Conservation (phyloP, 1,284 basidiomycete species). For the Exobasidium rhododendri region DNA sequence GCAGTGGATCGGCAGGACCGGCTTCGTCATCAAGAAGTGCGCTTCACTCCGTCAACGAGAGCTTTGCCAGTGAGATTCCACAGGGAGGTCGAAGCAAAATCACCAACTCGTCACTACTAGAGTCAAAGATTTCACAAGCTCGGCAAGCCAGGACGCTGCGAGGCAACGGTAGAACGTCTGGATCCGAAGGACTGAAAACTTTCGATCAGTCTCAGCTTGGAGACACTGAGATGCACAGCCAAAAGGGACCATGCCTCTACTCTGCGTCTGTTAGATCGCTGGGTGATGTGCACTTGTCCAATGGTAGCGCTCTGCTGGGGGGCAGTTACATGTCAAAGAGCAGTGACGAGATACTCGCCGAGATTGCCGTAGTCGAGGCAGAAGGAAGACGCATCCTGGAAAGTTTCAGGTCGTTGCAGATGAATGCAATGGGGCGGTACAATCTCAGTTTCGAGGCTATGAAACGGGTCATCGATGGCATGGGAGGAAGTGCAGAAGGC, state of each 20-base stretch:
- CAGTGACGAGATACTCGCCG: conserved; percentile 37
- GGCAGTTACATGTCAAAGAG: conserved; percentile 30
- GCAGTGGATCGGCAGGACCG: not conserved
- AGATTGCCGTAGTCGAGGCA: conserved; percentile 35
- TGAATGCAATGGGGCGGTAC: conserved; percentile 26
- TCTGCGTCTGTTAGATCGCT: not conserved
- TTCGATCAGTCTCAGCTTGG: no score
- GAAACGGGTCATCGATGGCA: not conserved
- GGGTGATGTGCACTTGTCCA: conserved; percentile 4
- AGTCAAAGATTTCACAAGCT: not conserved
- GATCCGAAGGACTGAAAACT: not conserved
- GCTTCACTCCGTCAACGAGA: no score
- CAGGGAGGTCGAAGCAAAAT: not conserved
- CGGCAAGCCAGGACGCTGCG: not conserved
- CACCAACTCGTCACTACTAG: not conserved
- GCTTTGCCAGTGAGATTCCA: no score
- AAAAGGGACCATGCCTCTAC: not conserved
- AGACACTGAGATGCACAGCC: no score
- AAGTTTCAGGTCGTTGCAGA: conserved; percentile 31
- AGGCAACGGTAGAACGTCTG: not conserved
- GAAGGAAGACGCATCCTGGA: conserved; percentile 35
- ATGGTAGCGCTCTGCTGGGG: conserved; percentile 24
- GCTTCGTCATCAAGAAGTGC: no score
- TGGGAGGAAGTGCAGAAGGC: not conserved
- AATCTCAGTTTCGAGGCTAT: conserved; percentile 15